phyloP scores from a whole-genome alignment of 345 rosid genomes.

The Turritis glabra region DNA sequence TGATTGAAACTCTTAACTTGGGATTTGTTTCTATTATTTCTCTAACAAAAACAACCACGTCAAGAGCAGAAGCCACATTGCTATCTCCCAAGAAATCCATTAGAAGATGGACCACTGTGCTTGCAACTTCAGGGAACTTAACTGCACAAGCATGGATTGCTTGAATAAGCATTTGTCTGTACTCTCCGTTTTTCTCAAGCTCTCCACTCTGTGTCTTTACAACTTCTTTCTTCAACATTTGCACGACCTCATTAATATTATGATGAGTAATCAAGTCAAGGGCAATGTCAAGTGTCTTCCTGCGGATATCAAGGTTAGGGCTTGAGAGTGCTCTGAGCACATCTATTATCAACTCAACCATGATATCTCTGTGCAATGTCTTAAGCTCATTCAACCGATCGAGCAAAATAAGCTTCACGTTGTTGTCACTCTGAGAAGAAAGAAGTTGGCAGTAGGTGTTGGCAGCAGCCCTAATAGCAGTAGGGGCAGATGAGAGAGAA shows the following conservation, averaged over 20 bases:
- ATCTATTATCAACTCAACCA: conserved; percentile 89
- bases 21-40: conserved; percentile 89
- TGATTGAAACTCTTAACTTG: conserved; percentile 78
- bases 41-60: conserved; percentile 74
- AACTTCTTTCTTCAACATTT: conserved; percentile 83
- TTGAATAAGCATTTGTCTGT: conserved; percentile 91
- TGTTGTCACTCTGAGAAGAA: conserved; percentile 85
- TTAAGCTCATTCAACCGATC: conserved; percentile 79
- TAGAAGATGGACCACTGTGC: conserved; percentile 86
- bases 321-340: conserved; percentile 92
- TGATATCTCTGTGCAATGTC: conserved; percentile 69
- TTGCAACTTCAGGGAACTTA: conserved; percentile 93
- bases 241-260: conserved; percentile 78
- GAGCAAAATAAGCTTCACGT: conserved; percentile 85
- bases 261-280: conserved; percentile 83
- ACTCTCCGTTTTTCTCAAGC: conserved; percentile 89
- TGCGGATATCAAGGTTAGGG: conserved; percentile 79
- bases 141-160: conserved; percentile 88
- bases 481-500: conserved; percentile 87
- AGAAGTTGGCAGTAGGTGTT: conserved; percentile 84
- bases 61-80: conserved; percentile 88
- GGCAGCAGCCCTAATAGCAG: conserved; percentile 84
- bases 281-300: conserved; percentile 80
- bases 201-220: conserved; percentile 89
- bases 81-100: conserved; percentile 93